A percentile compares a stretch with the other conserved stretches of the same genome.
Conservation (phyloP, 163 green algal genomes). For the Prototheca stagnorum region DNA sequence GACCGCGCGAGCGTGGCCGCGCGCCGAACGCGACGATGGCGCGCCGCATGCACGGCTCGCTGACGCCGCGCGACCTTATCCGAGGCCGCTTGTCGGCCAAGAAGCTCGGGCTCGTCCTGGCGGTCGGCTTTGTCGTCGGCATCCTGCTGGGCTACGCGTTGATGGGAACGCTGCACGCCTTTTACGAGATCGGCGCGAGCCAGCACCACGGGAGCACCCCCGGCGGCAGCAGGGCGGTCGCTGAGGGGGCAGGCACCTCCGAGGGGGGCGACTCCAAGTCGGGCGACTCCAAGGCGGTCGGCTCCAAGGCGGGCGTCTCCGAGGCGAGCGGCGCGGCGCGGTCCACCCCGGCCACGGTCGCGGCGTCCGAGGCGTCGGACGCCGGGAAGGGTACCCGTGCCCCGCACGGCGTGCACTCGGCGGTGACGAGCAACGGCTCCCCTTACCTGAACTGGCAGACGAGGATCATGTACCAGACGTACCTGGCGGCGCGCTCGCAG, state of each 20-base stretch:
- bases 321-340: too few species aligned
- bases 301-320: too few species aligned
- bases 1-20: too few species aligned
- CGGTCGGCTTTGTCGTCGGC: conserved; percentile 8
- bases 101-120: neutral
- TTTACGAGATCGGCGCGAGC: neutral
- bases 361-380: neutral
- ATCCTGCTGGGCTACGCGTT: conserved; percentile 12
- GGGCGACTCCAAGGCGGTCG: too few species aligned
- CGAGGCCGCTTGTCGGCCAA: neutral
- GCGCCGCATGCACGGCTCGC: too few species aligned
- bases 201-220: too few species aligned
- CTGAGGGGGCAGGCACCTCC: too few species aligned
- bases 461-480: conserved; percentile 38
- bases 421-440: conserved; percentile 46
- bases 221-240: too few species aligned
- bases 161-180: conserved; percentile 16
- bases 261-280: too few species aligned
- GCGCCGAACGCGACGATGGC: too few species aligned
- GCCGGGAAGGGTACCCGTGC: too few species aligned
- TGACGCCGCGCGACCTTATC: too few species aligned
- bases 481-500: conserved; percentile 16
- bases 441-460: conserved; percentile 50
- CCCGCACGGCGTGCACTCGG: conserved; percentile 26
- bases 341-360: neutral